Evolutionary conservation across 768 basidiomycete genomes (phyloP), one percentile per base, ranked within the genome.

Genomic region (Phaffia australis): DNA sequence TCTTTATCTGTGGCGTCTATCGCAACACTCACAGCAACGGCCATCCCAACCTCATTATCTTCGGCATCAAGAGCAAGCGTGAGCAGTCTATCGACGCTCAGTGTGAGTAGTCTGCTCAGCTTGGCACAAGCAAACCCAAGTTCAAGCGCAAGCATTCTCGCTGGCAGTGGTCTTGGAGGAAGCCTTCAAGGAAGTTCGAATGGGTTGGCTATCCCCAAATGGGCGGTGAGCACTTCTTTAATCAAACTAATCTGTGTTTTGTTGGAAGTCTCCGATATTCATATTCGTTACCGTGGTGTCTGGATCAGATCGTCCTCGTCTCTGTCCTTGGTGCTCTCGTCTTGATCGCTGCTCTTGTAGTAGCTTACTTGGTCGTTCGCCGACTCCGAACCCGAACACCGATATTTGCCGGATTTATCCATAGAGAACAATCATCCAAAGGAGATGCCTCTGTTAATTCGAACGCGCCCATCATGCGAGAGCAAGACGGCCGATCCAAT

Each of bases 271-370:
- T 25, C 19, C 2, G 15, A 25, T 61, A 15, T 18, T 21, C 16
- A 9, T 14, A 25, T 15, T 29, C 11, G 8, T 32, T 15, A 21
- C 6, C 1, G 27, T 32, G 11, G 8, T 5, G 42, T 29, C 19
- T 29, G 35, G 18, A 54, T 15, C 56, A 69, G 67, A 64, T 56
- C 46, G 67, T 63, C 8, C 67, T 69, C 21, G 56, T 69, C 42
- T 51, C 49, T n/a, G 62, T 69, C 23, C 63, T 69, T 18, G 67
- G 67, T 32, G 67, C 57, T 9, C 50, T 64, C 21, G 56, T 69
- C 23, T 52, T 63, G 30, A 63, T 69, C 58, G 32, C 62, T 15
- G 2, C 47, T 21, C 67, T 69, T 25, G 56, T 30, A 11, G 42
- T 69, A 46, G n/a, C 56, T 18, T 69, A 60, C 57, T 1, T 69